A percentile compares a stretch with the other conserved stretches of the same genome.
These are phyloP conservation scores for Pythium biforme DNA, from an alignment of 352 stramenopile genomes.

Conservation along the genomic window DNA sequence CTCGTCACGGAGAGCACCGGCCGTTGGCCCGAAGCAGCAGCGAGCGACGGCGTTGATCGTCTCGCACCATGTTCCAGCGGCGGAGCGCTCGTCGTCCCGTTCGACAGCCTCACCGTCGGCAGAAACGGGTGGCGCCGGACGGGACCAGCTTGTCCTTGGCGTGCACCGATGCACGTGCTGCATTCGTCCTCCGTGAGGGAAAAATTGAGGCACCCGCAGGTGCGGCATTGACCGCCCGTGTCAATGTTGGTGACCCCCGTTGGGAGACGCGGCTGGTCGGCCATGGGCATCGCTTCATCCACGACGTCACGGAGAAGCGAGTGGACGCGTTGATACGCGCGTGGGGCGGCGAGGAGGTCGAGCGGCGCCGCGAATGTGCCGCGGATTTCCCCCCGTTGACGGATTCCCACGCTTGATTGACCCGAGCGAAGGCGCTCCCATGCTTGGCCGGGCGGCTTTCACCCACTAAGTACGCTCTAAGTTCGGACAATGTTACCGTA, in stretches of 20 bases:
- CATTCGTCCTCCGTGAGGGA: slow-evolving; percentile 31
- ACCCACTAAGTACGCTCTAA: no score
- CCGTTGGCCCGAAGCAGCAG: no score
- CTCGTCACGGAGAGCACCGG: no score
- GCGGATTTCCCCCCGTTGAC: no score
- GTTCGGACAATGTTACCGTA: no score
- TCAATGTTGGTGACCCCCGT: background rate
- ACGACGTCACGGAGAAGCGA: background rate
- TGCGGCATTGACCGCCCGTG: slow-evolving; percentile 18
- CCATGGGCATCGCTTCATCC: slow-evolving; percentile 15
- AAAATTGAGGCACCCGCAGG: slow-evolving; percentile 54
- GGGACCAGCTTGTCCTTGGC: background rate
- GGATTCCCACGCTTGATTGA: no score
- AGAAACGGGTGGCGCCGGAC: slow-evolving; percentile 14
- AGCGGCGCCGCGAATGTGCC: no score
- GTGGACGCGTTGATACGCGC: no score
- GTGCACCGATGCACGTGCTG: slow-evolving; percentile 27
- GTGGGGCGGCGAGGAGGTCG: background rate
- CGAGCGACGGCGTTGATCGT: no score
- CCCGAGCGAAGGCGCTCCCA: no score
- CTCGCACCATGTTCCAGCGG: no score
- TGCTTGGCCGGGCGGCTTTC: no score
- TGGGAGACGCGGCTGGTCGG: slow-evolving; percentile 1
- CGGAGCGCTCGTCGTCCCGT: background rate
- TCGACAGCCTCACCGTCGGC: background rate